Percentiles rank a stretch among this genome's conserved stretches.
phyloP scores from a whole-genome alignment of 2,329 filamentous ascomycete species.

The Teratosphaeria viscida region DNA sequence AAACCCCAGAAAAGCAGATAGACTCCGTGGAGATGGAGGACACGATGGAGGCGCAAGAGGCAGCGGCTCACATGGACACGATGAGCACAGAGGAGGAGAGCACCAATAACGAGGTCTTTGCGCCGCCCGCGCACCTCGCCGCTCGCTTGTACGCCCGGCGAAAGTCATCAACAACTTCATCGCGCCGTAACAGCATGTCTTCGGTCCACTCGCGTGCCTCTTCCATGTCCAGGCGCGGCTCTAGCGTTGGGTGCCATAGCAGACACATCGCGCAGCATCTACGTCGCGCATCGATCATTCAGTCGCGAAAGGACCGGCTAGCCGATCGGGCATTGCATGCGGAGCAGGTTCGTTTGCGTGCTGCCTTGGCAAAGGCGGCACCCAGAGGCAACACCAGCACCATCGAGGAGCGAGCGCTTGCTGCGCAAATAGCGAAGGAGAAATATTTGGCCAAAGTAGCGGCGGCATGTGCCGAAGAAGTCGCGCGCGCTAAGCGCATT shows the following conservation, averaged over 20 bases:
- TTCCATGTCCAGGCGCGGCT: slow-evolving; percentile 41
- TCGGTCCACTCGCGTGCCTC: slow-evolving; percentile 64
- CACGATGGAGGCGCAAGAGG: background rate
- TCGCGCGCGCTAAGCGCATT: slow-evolving; percentile 71
- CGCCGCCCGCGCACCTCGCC: slow-evolving; percentile 65
- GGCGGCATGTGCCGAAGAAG: slow-evolving; percentile 70
- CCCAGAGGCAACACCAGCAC: slow-evolving; percentile 48
- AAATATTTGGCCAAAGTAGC: slow-evolving; percentile 74
- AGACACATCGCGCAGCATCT: slow-evolving; percentile 70
- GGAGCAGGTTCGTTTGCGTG: slow-evolving; percentile 69
- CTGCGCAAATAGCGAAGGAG: slow-evolving; percentile 67
- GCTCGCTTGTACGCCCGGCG: slow-evolving; percentile 66
- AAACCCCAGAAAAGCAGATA: background rate
- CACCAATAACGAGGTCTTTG: slow-evolving; percentile 32
- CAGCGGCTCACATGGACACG: background rate
- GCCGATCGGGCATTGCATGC: slow-evolving; percentile 73
- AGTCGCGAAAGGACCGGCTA: slow-evolving; percentile 67
- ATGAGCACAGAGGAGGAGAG: slow-evolving; percentile 2
- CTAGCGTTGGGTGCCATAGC: slow-evolving; percentile 45
- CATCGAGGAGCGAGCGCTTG: slow-evolving; percentile 66
- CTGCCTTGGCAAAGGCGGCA: slow-evolving; percentile 61
- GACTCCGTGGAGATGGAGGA: background rate
- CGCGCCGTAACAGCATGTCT: slow-evolving; percentile 68
- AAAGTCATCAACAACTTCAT: slow-evolving; percentile 67
- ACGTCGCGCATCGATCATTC: slow-evolving; percentile 68